A percentile compares a stretch with the other conserved stretches of the same genome.
These are phyloP conservation scores for Endocalyx cinctus DNA, from an alignment of 2,329 filamentous ascomycete genomes.

Conservation along the genomic window DNA sequence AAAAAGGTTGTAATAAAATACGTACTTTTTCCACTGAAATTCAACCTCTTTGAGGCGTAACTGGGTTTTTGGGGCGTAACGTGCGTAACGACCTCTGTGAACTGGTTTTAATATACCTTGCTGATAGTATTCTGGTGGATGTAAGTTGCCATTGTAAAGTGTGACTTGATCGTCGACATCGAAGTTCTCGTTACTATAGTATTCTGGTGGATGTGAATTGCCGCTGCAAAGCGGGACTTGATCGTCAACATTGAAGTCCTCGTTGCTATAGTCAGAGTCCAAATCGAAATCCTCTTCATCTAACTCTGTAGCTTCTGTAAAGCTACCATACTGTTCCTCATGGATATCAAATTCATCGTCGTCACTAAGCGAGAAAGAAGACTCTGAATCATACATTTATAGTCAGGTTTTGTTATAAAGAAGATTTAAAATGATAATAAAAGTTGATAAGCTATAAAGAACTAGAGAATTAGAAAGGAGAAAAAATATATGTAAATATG, in stretches of 20 bases:
- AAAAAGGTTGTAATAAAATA: neutral
- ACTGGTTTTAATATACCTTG: conserved; percentile 9
- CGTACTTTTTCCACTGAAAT: neutral
- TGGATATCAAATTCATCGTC: no score
- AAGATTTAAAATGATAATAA: no score
- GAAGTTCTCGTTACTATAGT: conserved; percentile 5
- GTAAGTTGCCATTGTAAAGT: conserved; percentile 13
- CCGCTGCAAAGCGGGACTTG: conserved; percentile 11
- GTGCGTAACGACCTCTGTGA: conserved; percentile 7
- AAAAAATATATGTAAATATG: no score
- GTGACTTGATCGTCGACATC: conserved; percentile 8
- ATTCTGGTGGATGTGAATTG: conserved; percentile 9
- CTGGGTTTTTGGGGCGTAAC: conserved; percentile 7
- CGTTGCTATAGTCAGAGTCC: conserved; percentile 1
- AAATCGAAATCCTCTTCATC: no score
- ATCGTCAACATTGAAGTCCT: conserved; percentile 9
- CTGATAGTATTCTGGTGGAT: conserved; percentile 14
- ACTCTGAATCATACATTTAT: no score
- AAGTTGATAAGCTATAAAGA: no score
- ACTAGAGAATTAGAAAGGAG: no score
- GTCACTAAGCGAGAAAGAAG: no score
- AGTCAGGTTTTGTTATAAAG: no score
- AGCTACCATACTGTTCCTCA: no score
- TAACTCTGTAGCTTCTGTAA: no score
- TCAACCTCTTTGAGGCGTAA: conserved; percentile 1